Base-by-base conservation (phyloP, 225 moss, liverwort and hornwort species). In the Sphagnum contortum region DNA sequence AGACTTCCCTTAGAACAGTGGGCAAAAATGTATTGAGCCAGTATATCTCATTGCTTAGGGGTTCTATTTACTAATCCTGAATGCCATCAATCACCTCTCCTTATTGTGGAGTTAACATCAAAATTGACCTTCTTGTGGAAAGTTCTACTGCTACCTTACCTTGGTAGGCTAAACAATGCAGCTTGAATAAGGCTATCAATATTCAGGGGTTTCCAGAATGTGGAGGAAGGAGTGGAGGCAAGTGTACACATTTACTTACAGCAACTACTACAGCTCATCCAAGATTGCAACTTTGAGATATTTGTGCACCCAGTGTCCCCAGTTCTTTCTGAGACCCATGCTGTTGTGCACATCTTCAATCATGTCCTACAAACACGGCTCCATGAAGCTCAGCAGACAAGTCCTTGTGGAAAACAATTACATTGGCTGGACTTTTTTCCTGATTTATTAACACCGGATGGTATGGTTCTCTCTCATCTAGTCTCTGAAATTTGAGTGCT, bases 291-390 rank as follows among this genome's bases (percentile, higher is more conserved):
- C 2, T 72, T 79, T 52, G 75, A 79, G 74, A 67, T 79, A 48
- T 79, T 79, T 63, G 71, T 79, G 52, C 79, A 79, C 65, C 79
- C 79, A 6, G 69, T 79, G 47, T 74, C 79, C 13, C 75, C 79
- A 4, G 79, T 79, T 59, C 55, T 79, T 47, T 57, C 65, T 44
- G 75, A 72, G 69, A 79, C 79, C 9, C 65, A 74, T 64, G 9
- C 71, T 9, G 47, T 74, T 45, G 79, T 79, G 48, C 79, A 57
- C 12, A 47, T 66, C 44, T 79, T 79, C 64, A 79, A 79, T 56
- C 57, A 48, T 45, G 67, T 69, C 45, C 71, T 79, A 12, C 64
- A 79, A 62, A 48, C 57, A 63, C 73, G 79, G 45, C 47, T 79
- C 48, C 49, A 50, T 29, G 51, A 4, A 7, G 57, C 65, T 4